These are phyloP conservation scores for Capsicum baccatum DNA, from an alignment of 257 asterid species.

Conservation along the genomic window DNA sequence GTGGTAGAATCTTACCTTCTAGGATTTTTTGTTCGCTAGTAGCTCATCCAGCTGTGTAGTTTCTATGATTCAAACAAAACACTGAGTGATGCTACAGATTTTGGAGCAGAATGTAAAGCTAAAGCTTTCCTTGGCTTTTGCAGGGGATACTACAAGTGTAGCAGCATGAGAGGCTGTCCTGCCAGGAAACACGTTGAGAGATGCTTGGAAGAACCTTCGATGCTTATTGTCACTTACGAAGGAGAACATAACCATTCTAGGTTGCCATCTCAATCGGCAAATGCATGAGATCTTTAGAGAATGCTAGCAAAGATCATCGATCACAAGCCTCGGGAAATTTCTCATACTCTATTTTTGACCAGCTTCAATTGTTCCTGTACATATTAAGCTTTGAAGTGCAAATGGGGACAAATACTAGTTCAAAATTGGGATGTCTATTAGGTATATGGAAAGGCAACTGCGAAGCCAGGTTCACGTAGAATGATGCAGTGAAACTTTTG, in stretches of 20 bases:
- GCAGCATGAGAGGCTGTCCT: conserved; percentile 98
- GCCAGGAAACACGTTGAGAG: conserved; percentile 96
- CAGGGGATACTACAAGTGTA: conserved; percentile 98
- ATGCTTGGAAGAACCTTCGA: conserved; percentile 88
- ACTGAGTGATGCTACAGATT: too few species aligned
- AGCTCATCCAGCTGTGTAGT: neutral
- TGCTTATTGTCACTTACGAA: conserved; percentile 94
- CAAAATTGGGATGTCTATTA: conserved; percentile 9
- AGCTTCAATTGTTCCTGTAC: conserved; percentile 44
- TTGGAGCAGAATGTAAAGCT: neutral
- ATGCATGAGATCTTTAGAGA: conserved; percentile 41
- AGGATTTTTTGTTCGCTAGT: neutral
- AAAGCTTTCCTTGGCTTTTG: conserved; percentile 14
- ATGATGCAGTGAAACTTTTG: conserved; percentile 5
- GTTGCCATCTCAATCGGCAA: conserved; percentile 70
- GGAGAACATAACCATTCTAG: conserved; percentile 91
- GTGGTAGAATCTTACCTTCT: neutral
- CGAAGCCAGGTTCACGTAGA: conserved; percentile 19
- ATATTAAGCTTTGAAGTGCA: conserved; percentile 33
- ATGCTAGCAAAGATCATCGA: conserved; percentile 20
- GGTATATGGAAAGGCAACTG: conserved; percentile 26
- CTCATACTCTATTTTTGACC: conserved; percentile 17
- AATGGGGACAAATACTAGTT: conserved; percentile 28
- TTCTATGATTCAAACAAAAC: neutral
- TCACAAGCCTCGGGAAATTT: neutral